A percentile compares a stretch with the other conserved stretches of the same genome.
Conservation (phyloP, 1,284 basidiomycete genomes). For the Melanopsichium pennsylvanicum region DNA sequence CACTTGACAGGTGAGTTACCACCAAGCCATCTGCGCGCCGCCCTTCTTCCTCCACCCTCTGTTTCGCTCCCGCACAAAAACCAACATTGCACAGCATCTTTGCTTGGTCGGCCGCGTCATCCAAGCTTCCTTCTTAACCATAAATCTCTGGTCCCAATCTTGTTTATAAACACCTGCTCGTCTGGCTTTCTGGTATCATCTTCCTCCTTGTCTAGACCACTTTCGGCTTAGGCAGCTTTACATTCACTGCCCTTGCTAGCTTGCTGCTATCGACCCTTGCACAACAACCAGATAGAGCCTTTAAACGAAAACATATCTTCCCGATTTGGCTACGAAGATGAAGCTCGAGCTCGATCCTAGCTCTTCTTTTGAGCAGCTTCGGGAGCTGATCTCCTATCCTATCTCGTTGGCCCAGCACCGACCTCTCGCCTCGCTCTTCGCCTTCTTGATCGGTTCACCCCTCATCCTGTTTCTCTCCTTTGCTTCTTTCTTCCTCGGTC, state of each 20-base stretch:
- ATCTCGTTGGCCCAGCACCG: constrained; percentile 1
- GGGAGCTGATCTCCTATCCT: neutral
- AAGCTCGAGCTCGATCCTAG: constrained; percentile 12
- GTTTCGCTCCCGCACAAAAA: neutral
- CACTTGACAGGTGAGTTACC: no score
- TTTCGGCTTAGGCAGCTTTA: no score
- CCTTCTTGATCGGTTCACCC: constrained; percentile 6
- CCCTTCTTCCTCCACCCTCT: neutral
- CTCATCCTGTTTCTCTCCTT: neutral
- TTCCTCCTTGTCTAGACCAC: no score
- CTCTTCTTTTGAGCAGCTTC: neutral
- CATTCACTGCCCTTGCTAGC: no score
- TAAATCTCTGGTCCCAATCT: no score
- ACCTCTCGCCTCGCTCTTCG: constrained; percentile 10
- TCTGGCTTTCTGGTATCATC: no score
- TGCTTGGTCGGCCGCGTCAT: constrained; percentile 3
- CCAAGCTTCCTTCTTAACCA: neutral
- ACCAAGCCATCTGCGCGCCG: no score
- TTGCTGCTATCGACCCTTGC: no score
- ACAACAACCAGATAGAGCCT: no score
- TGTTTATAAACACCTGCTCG: no score
- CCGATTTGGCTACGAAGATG: constrained; percentile 5
- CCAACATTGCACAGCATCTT: neutral
- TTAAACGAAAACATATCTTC: no score
- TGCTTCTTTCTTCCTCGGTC: neutral